A percentile compares a stretch with the other conserved stretches of the same genome.
Evolutionary conservation across 2,329 filamentous ascomycete species (phyloP).

Genomic region (Xylariaceae sp.): DNA sequence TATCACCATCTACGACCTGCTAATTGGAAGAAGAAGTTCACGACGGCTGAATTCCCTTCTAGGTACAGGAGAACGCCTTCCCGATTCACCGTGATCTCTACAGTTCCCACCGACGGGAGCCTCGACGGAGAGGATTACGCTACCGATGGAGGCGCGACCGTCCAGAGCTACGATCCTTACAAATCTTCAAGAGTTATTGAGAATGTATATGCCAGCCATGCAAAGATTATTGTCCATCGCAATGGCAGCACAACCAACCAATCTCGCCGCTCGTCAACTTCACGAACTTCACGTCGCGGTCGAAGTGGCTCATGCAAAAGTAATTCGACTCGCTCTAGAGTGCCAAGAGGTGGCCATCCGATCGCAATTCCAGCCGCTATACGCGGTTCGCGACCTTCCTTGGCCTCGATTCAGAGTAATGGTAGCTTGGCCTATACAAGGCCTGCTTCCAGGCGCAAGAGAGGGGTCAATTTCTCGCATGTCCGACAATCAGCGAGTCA

Average conservation of each 20-base stretch:
- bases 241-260: conserved; percentile 33
- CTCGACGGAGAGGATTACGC: conserved; percentile 36
- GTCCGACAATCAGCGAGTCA: conserved; percentile 31
- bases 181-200: conserved; percentile 56
- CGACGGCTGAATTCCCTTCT: conserved; percentile 53
- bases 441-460: conserved; percentile 42
- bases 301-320: conserved; percentile 34
- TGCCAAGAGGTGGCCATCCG: conserved; percentile 24
- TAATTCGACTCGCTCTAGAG: conserved; percentile 29
- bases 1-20: conserved; percentile 71
- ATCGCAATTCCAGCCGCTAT: conserved; percentile 28
- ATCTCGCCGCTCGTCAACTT: conserved; percentile 25
- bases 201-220: conserved; percentile 50
- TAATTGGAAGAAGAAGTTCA: conserved; percentile 54
- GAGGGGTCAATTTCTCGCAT: conserved; percentile 51
- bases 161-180: conserved; percentile 77
- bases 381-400: conserved; percentile 37
- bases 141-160: conserved; percentile 37
- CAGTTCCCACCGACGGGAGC: conserved; percentile 44
- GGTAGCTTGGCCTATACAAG: conserved; percentile 40
- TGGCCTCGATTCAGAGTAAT: conserved; percentile 46
- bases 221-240: conserved; percentile 65
- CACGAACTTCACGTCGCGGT: conserved; percentile 26
- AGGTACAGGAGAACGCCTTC: conserved; percentile 50
- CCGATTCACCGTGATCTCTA: conserved; percentile 61